phyloP scores from a whole-genome alignment of 2,329 filamentous ascomycete species.

The Lizonia empirigonia region DNA sequence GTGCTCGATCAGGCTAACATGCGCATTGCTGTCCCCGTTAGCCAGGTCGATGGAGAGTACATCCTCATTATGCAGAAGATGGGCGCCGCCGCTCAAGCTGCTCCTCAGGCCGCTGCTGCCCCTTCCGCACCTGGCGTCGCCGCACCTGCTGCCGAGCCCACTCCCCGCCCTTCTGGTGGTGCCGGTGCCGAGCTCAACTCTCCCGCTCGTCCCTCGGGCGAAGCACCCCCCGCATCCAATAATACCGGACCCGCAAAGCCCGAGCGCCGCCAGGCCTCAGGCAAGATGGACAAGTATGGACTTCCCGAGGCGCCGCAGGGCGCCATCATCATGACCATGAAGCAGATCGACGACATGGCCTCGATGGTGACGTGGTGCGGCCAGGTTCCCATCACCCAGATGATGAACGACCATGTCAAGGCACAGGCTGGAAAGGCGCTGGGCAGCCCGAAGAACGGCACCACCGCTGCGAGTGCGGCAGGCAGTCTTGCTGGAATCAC shows the following conservation, averaged over 20 bases:
- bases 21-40: slow-evolving; percentile 45
- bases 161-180: neutral
- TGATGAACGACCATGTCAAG: slow-evolving; percentile 45
- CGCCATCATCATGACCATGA: slow-evolving; percentile 43
- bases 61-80: slow-evolving; percentile 44
- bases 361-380: slow-evolving; percentile 33
- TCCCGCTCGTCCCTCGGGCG: neutral
- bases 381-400: slow-evolving; percentile 39
- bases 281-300: slow-evolving; percentile 30
- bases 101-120: slow-evolving; percentile 13
- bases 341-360: slow-evolving; percentile 43
- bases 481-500: slow-evolving; percentile 3
- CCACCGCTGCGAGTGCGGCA: neutral
- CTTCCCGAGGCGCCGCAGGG: slow-evolving; percentile 29
- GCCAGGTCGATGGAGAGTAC: slow-evolving; percentile 45
- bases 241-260: slow-evolving; percentile 27
- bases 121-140: slow-evolving; percentile 5
- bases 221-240: slow-evolving; percentile 7
- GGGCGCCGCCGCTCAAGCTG: slow-evolving; percentile 20
- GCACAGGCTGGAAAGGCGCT: slow-evolving; percentile 29
- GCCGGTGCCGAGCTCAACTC: slow-evolving; percentile 2
- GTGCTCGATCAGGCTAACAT: slow-evolving; percentile 45
- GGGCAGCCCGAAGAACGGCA: slow-evolving; percentile 8
- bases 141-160: slow-evolving; percentile 16
- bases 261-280: slow-evolving; percentile 24